These are phyloP conservation scores for Clonostachys rhizophaga DNA, from an alignment of 2,329 filamentous ascomycete genomes.

Conservation along the genomic window DNA sequence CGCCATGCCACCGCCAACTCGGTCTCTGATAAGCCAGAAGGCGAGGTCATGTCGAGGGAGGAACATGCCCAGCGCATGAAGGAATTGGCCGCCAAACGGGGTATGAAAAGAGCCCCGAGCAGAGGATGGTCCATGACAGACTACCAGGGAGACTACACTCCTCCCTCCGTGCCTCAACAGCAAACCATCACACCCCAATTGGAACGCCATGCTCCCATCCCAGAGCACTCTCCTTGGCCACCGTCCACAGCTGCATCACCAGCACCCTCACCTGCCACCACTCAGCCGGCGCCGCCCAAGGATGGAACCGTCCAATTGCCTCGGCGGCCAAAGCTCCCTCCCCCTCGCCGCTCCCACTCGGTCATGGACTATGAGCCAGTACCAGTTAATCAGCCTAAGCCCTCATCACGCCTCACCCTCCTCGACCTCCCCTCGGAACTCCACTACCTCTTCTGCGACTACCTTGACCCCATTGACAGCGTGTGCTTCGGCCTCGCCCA, in stretches of 20 bases:
- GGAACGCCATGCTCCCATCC: constrained; percentile 21
- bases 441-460: constrained; percentile 56
- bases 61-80: constrained; percentile 31
- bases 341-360: constrained; percentile 52
- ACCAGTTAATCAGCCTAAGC: constrained; percentile 37
- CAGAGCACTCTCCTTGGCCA: constrained; percentile 17
- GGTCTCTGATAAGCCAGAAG: constrained; percentile 3
- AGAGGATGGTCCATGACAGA: constrained; percentile 43
- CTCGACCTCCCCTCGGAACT: constrained; percentile 53
- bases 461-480: constrained; percentile 60
- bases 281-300: constrained; percentile 5
- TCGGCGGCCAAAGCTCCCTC: constrained; percentile 27
- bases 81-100: constrained; percentile 28
- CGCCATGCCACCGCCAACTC: background rate
- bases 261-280: background rate
- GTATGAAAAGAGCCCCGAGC: constrained; percentile 24
- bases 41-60: constrained; percentile 27
- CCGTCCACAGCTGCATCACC: background rate
- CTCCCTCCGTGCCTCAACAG: constrained; percentile 7
- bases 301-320: constrained; percentile 15
- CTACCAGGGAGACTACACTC: constrained; percentile 24
- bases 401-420: constrained; percentile 39
- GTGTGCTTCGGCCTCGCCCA: constrained; percentile 57
- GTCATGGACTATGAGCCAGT: constrained; percentile 54
- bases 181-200: constrained; percentile 13